Evolutionary conservation across 805 yeast species (phyloP), one percentile per base, ranked within the genome.

Genomic region (Metahyphopichia silvanorum): DNA sequence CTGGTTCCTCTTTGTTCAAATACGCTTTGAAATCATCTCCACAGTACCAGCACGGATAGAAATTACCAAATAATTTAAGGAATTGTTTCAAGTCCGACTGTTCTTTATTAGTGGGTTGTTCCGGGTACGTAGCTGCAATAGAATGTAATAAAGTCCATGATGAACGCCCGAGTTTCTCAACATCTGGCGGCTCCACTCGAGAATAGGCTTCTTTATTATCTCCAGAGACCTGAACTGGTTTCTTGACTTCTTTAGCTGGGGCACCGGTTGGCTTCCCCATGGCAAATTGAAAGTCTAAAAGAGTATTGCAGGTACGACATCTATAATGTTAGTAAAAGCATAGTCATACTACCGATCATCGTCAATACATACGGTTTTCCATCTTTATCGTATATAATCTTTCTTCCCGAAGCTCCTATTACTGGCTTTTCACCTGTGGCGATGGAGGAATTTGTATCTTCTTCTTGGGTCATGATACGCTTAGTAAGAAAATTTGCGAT

Each of bases 11-110:
- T 32, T 57, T 63, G 6, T 51, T 50, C 17, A 86, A 66, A 55
- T 83, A 87, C 19, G 59, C 55, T 33, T 76, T 70, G 58, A 93
- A 87, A 53, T 91, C 98, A 21, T 74, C 74, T 0, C 95, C 96
- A 63, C 98, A 91, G 65, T 77, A 79, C 84, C 89, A 82, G 57
- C 98, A 91, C 2, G 98, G 98, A 51, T 91, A 93, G 20, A 91
- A 67, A 39, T 77, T 76, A 3, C 93, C 78, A 49, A 93, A 86
- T 2, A 85, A 61, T 3, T 61, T 62, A 31, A 93, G 53, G 44
- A 93, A 89, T 30, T 76, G 73, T 29, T 60, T 64, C 79, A 91
- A 75, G 40, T 87, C 95, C 4, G 55, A 44, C 58, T 89, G 89
- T 45, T 88, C 78, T 16, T 61, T 60, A 2, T 47, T 48, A 4